Base-by-base conservation (phyloP, 139 green algal species). In the Desmodesmus armatus region DNA sequence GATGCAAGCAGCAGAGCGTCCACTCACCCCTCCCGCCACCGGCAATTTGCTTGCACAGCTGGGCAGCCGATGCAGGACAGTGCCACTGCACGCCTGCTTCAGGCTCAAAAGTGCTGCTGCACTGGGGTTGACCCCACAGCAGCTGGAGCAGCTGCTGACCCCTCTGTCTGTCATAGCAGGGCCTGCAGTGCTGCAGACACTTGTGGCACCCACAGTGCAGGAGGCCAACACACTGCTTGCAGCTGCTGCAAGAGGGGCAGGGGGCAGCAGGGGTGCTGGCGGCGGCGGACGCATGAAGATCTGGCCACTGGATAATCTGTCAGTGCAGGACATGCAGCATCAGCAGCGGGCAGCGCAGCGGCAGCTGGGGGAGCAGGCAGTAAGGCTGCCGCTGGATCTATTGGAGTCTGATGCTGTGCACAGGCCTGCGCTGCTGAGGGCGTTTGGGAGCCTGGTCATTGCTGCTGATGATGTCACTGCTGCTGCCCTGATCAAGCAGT, bases 241-340 rank as follows among this genome's bases (percentile, higher is more conserved):
- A 5, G 66, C 80, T 29, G 47, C 72, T 23, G 39, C 82, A 40
- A 31, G 58, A 73, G 41, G 43, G 19, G 40, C 7, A 3, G 17
- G 2, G 23, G 0, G 47, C n/a, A 39, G 27, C 7, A 47, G 41
- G n/a, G n/a, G 49, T 7, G 71, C n/a, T 77, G 39, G 66, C 44
- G 43, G 87, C 31, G 33, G 29, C 73, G 73, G 43, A 44, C 35
- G 70, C 43, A 37, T 84, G 0, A 72, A 58, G 31, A 63, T 93
- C 31, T 93, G 90, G 90, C 86, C 90, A 1, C 71, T 93, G 13
- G 88, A 92, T 47, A 51, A 43, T 7, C 71, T 93, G 62, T 19
- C n/a, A 27, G 37, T 21, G 1, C 53, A 33, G 53, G 89, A 40
- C 51, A 71, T 37, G 69, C 44, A 17, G 33, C 3, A 39, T 27